Percentiles rank a stretch among this genome's conserved stretches.
Evolutionary conservation across 805 yeast genomes (phyloP).

Genomic region (Saccharomycopsis sp.): DNA sequence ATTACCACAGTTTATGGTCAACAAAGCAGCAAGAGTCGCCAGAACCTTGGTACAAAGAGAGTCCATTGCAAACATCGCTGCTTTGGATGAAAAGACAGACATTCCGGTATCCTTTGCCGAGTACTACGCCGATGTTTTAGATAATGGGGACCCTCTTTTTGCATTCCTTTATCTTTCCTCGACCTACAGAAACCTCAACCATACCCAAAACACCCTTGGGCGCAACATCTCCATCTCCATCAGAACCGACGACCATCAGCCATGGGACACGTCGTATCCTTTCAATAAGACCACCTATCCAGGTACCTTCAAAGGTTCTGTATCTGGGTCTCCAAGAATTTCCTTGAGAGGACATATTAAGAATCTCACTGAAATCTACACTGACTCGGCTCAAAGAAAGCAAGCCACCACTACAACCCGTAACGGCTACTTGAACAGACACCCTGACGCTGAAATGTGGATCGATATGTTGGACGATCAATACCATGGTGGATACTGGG

Average conservation of each 20-base stretch:
- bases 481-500: constrained; percentile 37
- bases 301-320: constrained; percentile 3
- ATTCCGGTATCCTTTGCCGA: constrained; percentile 7
- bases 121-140: constrained; percentile 1
- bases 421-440: background rate
- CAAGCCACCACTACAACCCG: background rate
- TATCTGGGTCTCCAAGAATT: constrained; percentile 11
- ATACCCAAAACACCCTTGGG: background rate
- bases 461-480: background rate
- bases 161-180: constrained; percentile 3
- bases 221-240: constrained; percentile 2
- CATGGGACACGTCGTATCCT: constrained; percentile 1
- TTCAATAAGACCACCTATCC: constrained; percentile 3
- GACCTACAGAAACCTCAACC: constrained; percentile 4
- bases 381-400: background rate
- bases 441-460: constrained; percentile 8
- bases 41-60: constrained; percentile 6
- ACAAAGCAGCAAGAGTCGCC: constrained; percentile 9
- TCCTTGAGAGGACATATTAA: constrained; percentile 5
- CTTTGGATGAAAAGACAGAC: constrained; percentile 1
- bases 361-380: constrained; percentile 1
- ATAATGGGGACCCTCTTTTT: constrained; percentile 6
- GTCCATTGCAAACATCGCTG: constrained; percentile 3
- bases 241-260: background rate
- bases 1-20: constrained; percentile 3